phyloP scores from a whole-genome alignment of 2,329 filamentous ascomycete genomes.

The Fusarium incarnatum region DNA sequence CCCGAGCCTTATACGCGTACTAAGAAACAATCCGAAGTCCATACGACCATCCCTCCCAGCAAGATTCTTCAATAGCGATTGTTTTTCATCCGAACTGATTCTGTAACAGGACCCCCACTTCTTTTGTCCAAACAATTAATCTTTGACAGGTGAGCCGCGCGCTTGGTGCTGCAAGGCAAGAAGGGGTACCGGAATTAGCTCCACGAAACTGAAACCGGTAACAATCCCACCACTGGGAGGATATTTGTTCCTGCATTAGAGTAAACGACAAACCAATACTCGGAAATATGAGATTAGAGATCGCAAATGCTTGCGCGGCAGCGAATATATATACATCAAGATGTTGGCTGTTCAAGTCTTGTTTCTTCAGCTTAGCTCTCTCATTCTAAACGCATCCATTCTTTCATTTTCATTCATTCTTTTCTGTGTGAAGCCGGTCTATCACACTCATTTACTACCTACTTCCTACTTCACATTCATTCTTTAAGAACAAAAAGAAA shows the following conservation, averaged over 20 bases:
- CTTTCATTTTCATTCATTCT: slow-evolving; percentile 41
- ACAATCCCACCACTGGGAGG: slow-evolving; percentile 35
- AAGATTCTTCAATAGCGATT: neutral
- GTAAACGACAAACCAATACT: no score
- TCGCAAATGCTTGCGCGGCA: neutral
- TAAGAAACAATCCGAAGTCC: neutral
- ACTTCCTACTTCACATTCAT: neutral
- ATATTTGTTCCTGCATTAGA: neutral
- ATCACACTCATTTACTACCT: slow-evolving; percentile 25
- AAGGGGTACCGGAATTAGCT: neutral
- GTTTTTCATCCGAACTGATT: neutral
- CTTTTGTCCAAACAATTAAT: neutral
- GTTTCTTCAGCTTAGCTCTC: slow-evolving; percentile 35
- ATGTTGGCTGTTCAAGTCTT: neutral
- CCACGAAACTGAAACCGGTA: slow-evolving; percentile 40
- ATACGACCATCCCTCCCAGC: fast-evolving
- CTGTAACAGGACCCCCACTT: neutral
- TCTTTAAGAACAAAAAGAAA: neutral
- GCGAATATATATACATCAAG: slow-evolving; percentile 26
- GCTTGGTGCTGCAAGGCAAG: neutral
- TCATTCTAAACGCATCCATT: slow-evolving; percentile 25
- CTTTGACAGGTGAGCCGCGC: neutral
- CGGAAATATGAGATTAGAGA: no score
- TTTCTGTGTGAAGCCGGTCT: slow-evolving; percentile 49
- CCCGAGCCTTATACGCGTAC: neutral